A percentile compares a stretch with the other conserved stretches of the same genome.
phyloP scores from a whole-genome alignment of 768 basidiomycete species.

The Suillus ampliporus region DNA sequence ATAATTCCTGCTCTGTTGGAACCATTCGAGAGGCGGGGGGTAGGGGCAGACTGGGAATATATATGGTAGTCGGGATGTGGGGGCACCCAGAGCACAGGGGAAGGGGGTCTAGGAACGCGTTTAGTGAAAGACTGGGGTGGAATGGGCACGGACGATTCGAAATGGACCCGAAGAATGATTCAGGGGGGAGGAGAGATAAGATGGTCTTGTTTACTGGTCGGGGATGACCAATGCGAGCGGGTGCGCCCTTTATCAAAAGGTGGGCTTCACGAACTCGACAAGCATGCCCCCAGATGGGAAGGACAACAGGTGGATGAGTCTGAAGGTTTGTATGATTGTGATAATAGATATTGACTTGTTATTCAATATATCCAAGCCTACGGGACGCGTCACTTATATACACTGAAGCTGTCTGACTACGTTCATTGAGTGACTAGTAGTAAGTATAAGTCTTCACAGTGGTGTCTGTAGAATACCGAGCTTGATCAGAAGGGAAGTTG shows the following conservation, averaged over 20 bases:
- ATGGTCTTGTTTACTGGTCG: slow-evolving; percentile 24
- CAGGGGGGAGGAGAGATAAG: slow-evolving; percentile 17
- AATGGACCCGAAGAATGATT: slow-evolving; percentile 14
- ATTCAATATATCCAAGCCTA: too few species aligned
- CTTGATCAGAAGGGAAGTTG: too few species aligned
- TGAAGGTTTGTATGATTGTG: slow-evolving; percentile 30
- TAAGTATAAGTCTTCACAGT: too few species aligned
- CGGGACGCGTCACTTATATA: neutral
- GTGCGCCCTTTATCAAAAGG: slow-evolving; percentile 24
- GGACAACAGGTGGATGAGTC: slow-evolving; percentile 28
- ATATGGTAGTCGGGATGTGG: slow-evolving; percentile 33
- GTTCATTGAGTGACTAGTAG: neutral
- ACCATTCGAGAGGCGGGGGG: slow-evolving; percentile 20
- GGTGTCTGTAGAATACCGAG: too few species aligned
- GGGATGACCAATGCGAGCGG: slow-evolving; percentile 21
- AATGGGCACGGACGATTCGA: slow-evolving; percentile 32
- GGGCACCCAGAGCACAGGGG: slow-evolving; percentile 33
- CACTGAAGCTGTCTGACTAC: neutral
- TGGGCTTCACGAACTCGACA: slow-evolving; percentile 25
- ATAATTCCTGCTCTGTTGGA: slow-evolving; percentile 4
- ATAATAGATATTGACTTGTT: neutral
- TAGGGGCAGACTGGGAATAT: slow-evolving; percentile 25
- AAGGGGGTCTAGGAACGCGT: slow-evolving; percentile 23
- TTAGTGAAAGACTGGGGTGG: slow-evolving; percentile 26
- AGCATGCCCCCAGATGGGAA: slow-evolving; percentile 10